These are phyloP conservation scores for Pythium guiyangense DNA, from an alignment of 352 stramenopile genomes.

Conservation along the genomic window DNA sequence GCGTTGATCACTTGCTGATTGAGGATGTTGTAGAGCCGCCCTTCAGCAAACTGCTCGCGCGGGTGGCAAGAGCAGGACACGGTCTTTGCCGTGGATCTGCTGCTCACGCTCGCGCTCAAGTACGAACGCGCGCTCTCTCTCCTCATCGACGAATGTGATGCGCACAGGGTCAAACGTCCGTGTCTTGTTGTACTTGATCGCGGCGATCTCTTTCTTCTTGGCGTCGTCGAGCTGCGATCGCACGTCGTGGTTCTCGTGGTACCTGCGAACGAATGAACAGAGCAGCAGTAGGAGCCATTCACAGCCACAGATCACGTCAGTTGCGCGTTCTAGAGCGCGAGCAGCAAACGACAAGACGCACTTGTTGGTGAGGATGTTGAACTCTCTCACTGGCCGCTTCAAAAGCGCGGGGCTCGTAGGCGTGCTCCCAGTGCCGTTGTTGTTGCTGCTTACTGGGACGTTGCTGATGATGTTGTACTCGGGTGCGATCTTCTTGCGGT, in stretches of 20 bases:
- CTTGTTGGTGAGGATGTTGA: conserved; percentile 80
- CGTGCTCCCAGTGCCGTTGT: conserved; percentile 1
- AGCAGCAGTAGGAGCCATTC: neutral
- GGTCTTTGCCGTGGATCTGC: conserved; percentile 47
- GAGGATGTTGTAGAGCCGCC: conserved; percentile 75
- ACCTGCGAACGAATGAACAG: conserved; percentile 18
- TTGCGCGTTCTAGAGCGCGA: neutral
- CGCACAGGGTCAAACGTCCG: conserved; percentile 61
- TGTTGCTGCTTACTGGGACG: conserved; percentile 11
- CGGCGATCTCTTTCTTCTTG: conserved; percentile 42
- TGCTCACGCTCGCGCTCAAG: conserved; percentile 41
- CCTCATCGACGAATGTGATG: conserved; percentile 46
- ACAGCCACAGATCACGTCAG: neutral
- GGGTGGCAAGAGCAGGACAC: conserved; percentile 44
- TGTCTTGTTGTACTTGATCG: conserved; percentile 64
- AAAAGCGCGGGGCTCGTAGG: conserved; percentile 16
- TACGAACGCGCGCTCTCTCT: conserved; percentile 1
- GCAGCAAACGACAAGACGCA: conserved; percentile 14
- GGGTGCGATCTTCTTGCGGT: conserved; percentile 25
- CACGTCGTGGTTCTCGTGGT: conserved; percentile 49
- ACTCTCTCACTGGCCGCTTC: conserved; percentile 42
- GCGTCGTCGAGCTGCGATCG: conserved; percentile 26
- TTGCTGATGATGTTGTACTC: conserved; percentile 74
- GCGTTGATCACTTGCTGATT: conserved; percentile 61
- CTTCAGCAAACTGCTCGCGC: conserved; percentile 58